phyloP scores from a whole-genome alignment of 192 early-diverging fungal genomes.

The Chytriomyces sp. region DNA sequence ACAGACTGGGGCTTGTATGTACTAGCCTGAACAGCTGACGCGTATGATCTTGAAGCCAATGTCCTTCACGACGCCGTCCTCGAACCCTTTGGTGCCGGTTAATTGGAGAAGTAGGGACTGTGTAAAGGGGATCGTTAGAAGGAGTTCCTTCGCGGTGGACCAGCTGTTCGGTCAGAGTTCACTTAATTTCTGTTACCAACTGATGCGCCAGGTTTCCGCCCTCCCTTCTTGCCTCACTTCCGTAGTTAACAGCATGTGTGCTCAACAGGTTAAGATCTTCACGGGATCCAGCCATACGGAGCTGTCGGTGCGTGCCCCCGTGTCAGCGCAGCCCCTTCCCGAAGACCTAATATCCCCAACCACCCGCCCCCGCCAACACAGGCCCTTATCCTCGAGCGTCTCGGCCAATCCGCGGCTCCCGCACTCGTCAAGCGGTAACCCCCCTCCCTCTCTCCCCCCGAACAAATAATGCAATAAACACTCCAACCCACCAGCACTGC shows the following conservation, averaged over 20 bases:
- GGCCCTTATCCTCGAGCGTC: slow-evolving; percentile 72
- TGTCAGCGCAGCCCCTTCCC: neutral
- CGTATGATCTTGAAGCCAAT: no score
- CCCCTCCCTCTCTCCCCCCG: neutral
- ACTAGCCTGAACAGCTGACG: no score
- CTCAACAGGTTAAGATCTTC: slow-evolving; percentile 88
- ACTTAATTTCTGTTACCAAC: no score
- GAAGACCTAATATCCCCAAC: neutral
- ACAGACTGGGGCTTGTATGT: no score
- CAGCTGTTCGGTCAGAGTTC: no score
- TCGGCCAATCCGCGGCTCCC: slow-evolving; percentile 76
- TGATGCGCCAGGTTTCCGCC: no score
- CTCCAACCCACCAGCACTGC: slow-evolving; percentile 41
- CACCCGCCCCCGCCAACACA: neutral
- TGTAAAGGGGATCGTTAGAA: no score
- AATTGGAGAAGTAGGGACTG: no score
- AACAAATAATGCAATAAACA: neutral
- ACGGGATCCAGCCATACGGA: slow-evolving; percentile 91
- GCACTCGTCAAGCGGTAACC: slow-evolving; percentile 65
- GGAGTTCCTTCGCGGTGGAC: no score
- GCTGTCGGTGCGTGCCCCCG: slow-evolving; percentile 54
- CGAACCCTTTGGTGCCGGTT: no score
- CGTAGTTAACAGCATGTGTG: no score
- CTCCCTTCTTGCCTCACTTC: neutral
- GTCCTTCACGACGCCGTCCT: no score